Evolutionary conservation across 306 rosid species (phyloP), one percentile per base, ranked within the genome.

Genomic region (Cucurbita pepo): DNA sequence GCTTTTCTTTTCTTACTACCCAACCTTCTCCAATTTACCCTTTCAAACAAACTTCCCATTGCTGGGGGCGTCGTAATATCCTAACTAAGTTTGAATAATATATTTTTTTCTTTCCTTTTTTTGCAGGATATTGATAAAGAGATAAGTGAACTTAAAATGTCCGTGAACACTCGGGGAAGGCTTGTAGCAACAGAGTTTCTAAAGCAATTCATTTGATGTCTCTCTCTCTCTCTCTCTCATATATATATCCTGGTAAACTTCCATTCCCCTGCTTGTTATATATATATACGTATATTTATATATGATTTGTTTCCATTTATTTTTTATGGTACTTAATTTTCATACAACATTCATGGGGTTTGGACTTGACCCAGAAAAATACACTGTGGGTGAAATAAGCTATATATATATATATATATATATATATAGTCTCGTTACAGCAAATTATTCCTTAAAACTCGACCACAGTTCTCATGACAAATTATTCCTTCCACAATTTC

Each of bases 171-270:
- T 7, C 72, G 99, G 30, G 99, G 99, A 73, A 90, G 99, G 88
- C 95, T 94, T 50, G 99, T 90, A 37, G 99, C 99, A 40, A 85
- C 99, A 2, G 99, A 90, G 84, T 94, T 94, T 81, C 78, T 94
- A 85, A 94, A 89, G 90, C 99, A 94, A 78, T 91, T 91, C 82
- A 75, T 87, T 50, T 94, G 90, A 87, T 59, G 56, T 52, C 70
- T 78, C 37, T 55, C 7, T 59, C 56, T 52, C 70, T 78, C 37
- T 55, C 7, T 59, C 56, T 52, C 66, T 78, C 22, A 36, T 19
- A 64, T 15, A 60, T 45, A 63, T 16, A 22, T 67, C 56, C 48
- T 22, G 73, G 72, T 65, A 65, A 65, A 19, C 19, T 65, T 1
- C 10, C 13, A 11, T 65, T 12, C 45, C 72, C n/a, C 72, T 63